Percentiles rank a stretch among this genome's conserved stretches.
phyloP scores from a whole-genome alignment of 108 stramenopile genomes.

The Cyclotella atomus region DNA sequence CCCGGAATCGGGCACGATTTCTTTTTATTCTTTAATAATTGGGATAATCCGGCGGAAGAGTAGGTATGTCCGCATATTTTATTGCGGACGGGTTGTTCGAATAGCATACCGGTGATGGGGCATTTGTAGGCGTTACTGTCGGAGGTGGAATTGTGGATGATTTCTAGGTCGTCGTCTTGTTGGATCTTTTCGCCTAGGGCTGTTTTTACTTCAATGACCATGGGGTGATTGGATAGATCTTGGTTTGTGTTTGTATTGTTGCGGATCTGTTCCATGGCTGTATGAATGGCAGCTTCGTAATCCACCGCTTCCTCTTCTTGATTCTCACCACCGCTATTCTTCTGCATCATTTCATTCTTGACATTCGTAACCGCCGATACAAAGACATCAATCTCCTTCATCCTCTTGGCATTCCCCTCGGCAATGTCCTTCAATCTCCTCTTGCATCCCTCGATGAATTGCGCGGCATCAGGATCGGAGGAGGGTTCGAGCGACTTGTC shows the following conservation, averaged over 20 bases:
- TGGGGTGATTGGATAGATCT: slow-evolving; percentile 27
- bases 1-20: slow-evolving; percentile 67
- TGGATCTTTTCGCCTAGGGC: slow-evolving; percentile 41
- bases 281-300: slow-evolving; percentile 46
- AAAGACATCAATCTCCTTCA: slow-evolving; percentile 51
- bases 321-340: background rate
- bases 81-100: slow-evolving; percentile 70
- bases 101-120: slow-evolving; percentile 61
- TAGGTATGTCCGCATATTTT: slow-evolving; percentile 72
- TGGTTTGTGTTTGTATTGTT: slow-evolving; percentile 11
- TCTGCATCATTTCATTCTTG: slow-evolving; percentile 12
- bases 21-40: slow-evolving; percentile 42
- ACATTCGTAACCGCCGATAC: slow-evolving; percentile 47
- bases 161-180: slow-evolving; percentile 45
- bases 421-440: slow-evolving; percentile 54
- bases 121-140: slow-evolving; percentile 58
- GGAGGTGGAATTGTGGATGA: slow-evolving; percentile 21
- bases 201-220: slow-evolving; percentile 21
- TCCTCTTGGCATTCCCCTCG: slow-evolving; percentile 52
- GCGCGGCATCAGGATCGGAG: slow-evolving; percentile 13
- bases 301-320: slow-evolving; percentile 24
- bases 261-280: slow-evolving; percentile 37
- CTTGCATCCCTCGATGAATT: slow-evolving; percentile 42
- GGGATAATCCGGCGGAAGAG: slow-evolving; percentile 50
- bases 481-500: slow-evolving; percentile 42